Evolutionary conservation across 257 asterid genomes (phyloP).

Genomic region (Fraxinus pennsylvanica): DNA sequence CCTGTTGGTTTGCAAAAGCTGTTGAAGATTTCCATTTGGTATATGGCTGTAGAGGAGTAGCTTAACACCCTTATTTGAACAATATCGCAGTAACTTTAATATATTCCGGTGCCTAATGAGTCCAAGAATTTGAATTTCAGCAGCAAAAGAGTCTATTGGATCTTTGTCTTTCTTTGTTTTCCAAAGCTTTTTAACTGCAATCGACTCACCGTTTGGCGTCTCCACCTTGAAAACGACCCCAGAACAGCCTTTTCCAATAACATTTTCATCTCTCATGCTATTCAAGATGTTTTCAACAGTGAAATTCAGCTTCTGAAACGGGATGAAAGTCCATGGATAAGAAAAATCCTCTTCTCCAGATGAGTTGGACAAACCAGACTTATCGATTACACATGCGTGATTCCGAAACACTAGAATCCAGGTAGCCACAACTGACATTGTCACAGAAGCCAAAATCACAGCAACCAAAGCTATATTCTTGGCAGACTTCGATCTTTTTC

Average conservation of each 20-base stretch:
- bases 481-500: slow-evolving; percentile 45
- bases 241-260: slow-evolving; percentile 79
- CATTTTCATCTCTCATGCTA: slow-evolving; percentile 74
- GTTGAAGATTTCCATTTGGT: slow-evolving; percentile 81
- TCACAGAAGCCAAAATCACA: slow-evolving; percentile 51
- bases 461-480: slow-evolving; percentile 56
- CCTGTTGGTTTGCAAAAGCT: slow-evolving; percentile 66
- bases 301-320: slow-evolving; percentile 77
- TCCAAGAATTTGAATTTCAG: slow-evolving; percentile 90
- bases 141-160: slow-evolving; percentile 71
- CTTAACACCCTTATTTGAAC: slow-evolving; percentile 77
- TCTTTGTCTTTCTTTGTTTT: slow-evolving; percentile 74
- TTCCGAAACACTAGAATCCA: slow-evolving; percentile 60
- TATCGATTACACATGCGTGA: slow-evolving; percentile 42
- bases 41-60: slow-evolving; percentile 84
- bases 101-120: slow-evolving; percentile 91
- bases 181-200: slow-evolving; percentile 94
- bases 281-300: slow-evolving; percentile 64
- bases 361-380: slow-evolving; percentile 34
- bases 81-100: slow-evolving; percentile 76
- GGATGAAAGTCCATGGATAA: slow-evolving; percentile 88
- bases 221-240: slow-evolving; percentile 84
- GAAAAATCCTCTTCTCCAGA: slow-evolving; percentile 69
- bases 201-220: slow-evolving; percentile 70
- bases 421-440: slow-evolving; percentile 46